Evolutionary conservation across 2,329 filamentous ascomycete genomes (phyloP).

Genomic region (Fusarium globosum): DNA sequence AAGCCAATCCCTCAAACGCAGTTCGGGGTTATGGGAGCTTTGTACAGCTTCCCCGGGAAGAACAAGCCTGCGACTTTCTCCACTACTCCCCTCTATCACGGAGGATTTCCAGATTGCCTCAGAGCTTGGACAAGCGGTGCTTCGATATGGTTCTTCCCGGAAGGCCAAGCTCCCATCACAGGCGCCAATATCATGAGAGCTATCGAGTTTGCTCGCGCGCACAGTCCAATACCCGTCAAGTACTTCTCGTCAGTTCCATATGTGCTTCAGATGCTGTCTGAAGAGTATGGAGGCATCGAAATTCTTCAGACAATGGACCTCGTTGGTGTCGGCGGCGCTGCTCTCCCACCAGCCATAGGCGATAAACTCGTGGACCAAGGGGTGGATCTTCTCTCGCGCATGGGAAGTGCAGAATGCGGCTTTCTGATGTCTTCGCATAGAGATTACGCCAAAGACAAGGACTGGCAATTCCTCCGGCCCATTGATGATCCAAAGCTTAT

Average conservation of each 20-base stretch:
- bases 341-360: slow-evolving; percentile 64
- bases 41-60: slow-evolving; percentile 58
- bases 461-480: slow-evolving; percentile 70
- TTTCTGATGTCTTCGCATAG: slow-evolving; percentile 73
- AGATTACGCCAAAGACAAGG: slow-evolving; percentile 63
- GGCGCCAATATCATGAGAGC: slow-evolving; percentile 62
- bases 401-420: slow-evolving; percentile 74
- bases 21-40: slow-evolving; percentile 65
- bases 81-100: slow-evolving; percentile 74
- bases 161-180: slow-evolving; percentile 66
- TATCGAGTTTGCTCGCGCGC: slow-evolving; percentile 52
- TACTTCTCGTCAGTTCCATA: slow-evolving; percentile 74
- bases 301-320: slow-evolving; percentile 65
- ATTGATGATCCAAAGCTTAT: slow-evolving; percentile 48
- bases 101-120: slow-evolving; percentile 71
- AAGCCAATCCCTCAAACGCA: slow-evolving; percentile 70
- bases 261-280: slow-evolving; percentile 64
- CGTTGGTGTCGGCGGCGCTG: slow-evolving; percentile 72
- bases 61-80: slow-evolving; percentile 65
- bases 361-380: slow-evolving; percentile 61
- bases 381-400: slow-evolving; percentile 70
- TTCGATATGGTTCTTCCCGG: slow-evolving; percentile 72
- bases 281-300: slow-evolving; percentile 54
- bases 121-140: slow-evolving; percentile 70
- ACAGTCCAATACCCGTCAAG: slow-evolving; percentile 49